phyloP scores from a whole-genome alignment of 192 early-diverging fungal species.

The Rhizoclosmatium sp. region DNA sequence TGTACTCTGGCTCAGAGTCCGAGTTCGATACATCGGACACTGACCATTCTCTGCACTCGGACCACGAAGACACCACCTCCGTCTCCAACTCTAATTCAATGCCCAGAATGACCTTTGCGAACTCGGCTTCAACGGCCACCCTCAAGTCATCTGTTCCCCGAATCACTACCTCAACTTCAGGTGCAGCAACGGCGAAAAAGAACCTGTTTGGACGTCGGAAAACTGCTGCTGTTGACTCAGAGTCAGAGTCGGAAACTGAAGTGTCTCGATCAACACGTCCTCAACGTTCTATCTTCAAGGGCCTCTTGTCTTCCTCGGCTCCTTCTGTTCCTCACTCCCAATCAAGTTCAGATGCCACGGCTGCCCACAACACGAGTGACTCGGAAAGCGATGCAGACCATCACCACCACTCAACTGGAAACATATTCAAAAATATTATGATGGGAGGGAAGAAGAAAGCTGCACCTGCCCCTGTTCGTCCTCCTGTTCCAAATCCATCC shows the following conservation, averaged over 20 bases:
- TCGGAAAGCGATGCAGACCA: conserved; percentile 14
- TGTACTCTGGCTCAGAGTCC: conserved; percentile 44
- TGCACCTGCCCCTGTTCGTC: background rate
- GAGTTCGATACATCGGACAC: conserved; percentile 34
- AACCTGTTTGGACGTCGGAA: background rate
- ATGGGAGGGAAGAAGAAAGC: conserved; percentile 21
- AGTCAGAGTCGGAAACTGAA: background rate
- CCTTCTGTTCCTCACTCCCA: background rate
- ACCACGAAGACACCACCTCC: too few relatives aligned
- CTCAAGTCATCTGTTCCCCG: too few relatives aligned
- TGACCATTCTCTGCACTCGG: background rate
- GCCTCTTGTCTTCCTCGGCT: background rate
- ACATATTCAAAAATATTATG: conserved; percentile 52
- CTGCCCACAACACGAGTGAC: background rate
- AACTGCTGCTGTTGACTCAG: background rate
- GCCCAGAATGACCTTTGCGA: too few relatives aligned
- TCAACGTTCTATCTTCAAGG: background rate
- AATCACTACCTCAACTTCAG: too few relatives aligned
- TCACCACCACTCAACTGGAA: background rate
- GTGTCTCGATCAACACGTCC: background rate
- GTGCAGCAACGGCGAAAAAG: too few relatives aligned
- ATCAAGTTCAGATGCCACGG: background rate
- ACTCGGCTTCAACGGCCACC: too few relatives aligned
- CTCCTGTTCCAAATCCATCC: background rate
- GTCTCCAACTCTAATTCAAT: too few relatives aligned